Evolutionary conservation across 2,329 filamentous ascomycete genomes (phyloP), one percentile per base, ranked within the genome.

Genomic region (Hypoxylon sp.): DNA sequence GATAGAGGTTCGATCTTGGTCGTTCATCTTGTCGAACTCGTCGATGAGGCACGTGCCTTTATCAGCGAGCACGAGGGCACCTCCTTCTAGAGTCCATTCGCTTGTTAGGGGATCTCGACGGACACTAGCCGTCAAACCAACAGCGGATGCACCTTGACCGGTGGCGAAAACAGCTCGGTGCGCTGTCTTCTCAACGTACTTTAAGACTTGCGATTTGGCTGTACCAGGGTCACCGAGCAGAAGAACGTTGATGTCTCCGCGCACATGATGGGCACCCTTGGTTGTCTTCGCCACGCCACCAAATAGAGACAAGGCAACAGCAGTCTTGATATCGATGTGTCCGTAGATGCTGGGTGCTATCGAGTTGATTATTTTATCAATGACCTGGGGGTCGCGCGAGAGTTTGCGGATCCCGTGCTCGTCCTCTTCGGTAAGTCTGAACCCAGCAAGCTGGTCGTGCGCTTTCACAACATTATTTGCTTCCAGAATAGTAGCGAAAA

Each of bases 11-110:
- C 94, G 86, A 71, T 99, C 94, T 69, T 97, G 91, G 70, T 99
- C 94, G 71, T 97, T 97, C 94, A 99, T 99, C 80, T 99, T 99
- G 82, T 99, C 94, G 65, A 99, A 99, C 73, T 99, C 94, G 66
- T 99, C 94, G 57, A 99, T 99, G 20, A 99, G 79, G 67, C 94
- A 97, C 11, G 91, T 96, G 29, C 94, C 94, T 60, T 90, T 88
- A 70, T 99, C 94, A 11, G 94, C 94, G 47, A 99, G 83, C 65
- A 99, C 94, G 7, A 99, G 80, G 3, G 94, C 94, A 67, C 94
- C 94, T 57, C 94, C 94, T 75, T 99, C 94, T 2, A 99, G 78
- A 4, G 94, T 97, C 93, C 94, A 99, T 74, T 99, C 94, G 70
- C 88, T 90, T 2, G 94, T 99, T 68, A 97, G 78, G 4, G 94